phyloP scores from a whole-genome alignment of 2,329 filamentous ascomycete genomes.

The Monosporascus cannonballus region DNA sequence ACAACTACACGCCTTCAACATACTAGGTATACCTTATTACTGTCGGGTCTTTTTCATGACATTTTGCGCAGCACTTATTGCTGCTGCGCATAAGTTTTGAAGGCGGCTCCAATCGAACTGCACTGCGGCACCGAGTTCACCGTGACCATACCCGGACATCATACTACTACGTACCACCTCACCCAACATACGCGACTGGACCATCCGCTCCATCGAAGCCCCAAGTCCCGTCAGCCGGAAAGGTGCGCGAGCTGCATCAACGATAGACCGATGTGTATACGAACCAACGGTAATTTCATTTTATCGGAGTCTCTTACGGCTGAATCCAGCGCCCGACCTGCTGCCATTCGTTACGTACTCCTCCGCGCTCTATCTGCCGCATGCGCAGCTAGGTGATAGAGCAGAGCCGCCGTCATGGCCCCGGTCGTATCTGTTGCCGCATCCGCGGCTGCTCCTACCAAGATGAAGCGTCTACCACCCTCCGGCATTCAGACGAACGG shows the following conservation, averaged over 20 bases:
- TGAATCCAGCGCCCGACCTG: neutral
- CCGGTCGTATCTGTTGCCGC: slow-evolving; percentile 43
- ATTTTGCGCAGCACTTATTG: too few species aligned
- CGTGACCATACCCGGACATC: too few species aligned
- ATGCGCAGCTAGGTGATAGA: slow-evolving; percentile 3
- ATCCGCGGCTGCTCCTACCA: slow-evolving; percentile 36
- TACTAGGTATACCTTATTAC: neutral
- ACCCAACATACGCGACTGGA: too few species aligned
- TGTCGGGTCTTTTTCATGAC: neutral
- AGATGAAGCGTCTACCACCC: slow-evolving; percentile 63
- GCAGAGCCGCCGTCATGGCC: slow-evolving; percentile 39
- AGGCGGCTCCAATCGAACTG: too few species aligned
- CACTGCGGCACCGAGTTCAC: too few species aligned
- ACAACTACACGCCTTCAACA: neutral
- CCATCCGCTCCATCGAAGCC: too few species aligned
- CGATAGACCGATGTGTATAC: neutral
- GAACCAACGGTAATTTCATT: neutral
- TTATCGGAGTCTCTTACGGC: neutral
- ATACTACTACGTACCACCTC: too few species aligned
- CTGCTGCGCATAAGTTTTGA: too few species aligned
- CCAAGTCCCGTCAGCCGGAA: too few species aligned
- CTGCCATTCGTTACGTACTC: neutral
- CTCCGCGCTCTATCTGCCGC: neutral
- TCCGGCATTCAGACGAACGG: slow-evolving; percentile 63
- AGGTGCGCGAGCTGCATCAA: neutral